Evolutionary conservation across 2,329 filamentous ascomycete species (phyloP), one percentile per base, ranked within the genome.

Genomic region (Nothopassalora personata): DNA sequence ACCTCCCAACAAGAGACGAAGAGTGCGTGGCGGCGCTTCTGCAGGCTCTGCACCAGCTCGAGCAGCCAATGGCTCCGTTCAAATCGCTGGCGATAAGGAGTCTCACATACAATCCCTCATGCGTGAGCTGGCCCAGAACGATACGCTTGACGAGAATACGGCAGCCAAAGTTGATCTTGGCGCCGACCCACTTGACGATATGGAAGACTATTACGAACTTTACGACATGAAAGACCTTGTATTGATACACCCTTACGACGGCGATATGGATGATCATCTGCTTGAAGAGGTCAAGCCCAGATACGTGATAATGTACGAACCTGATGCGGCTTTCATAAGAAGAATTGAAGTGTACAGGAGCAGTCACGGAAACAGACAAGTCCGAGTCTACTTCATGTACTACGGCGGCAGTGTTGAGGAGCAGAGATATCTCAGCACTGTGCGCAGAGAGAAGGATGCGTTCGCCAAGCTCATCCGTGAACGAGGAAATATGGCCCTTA

Each of bases 281-380:
- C 82, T 99, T 1, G 93, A 99, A 72, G 94, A 99, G 75, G 82
- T 94, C 59, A 91, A 90, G 70, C 94, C 94, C 34, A 86, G 90
- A 60, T 97, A 97, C 74, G 91, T 99, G 60, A 89, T 99, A 76
- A 97, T 99, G 94, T 99, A 97, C 74, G 94, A 97, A 72, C 93
- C 94, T 0, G 91, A 97, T 65, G 86, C 93, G 3, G 87, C 93
- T 3, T 99, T 99, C 73, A 96, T 97, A 69, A 86, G 94, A 13
- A 83, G 93, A 39, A 88, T 99, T 19, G 94, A 99, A 72, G 92
- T 97, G 1, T 99, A 97, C 75, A 86, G 94, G 43, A 96, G 91
- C 54, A 97, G 92, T 9, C 94, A 99, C 75, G 89, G 87, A 59
- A 90, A 93, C 72, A 82, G 91, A 36, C 91, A 90, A 68, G 90